phyloP scores from a whole-genome alignment of 371 early-diverging fungal species.

The Catenaria anguillulae region DNA sequence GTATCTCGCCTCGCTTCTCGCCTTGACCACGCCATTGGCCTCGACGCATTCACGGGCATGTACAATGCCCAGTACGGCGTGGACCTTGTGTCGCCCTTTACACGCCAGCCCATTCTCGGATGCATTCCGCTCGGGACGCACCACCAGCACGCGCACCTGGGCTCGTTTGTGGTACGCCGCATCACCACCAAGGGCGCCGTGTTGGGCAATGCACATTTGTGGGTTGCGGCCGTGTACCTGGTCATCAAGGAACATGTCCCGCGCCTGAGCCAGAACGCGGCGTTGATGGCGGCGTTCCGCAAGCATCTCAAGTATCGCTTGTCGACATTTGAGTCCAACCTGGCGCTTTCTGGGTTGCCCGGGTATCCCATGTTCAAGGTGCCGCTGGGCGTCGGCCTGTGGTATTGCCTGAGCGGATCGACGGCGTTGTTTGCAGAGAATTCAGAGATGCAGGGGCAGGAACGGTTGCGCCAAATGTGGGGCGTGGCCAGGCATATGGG shows the following conservation, averaged over 20 bases:
- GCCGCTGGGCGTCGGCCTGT: neutral
- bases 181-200: neutral
- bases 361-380: neutral
- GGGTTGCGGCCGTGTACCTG: neutral
- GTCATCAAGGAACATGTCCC: neutral
- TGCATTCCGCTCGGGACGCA: neutral
- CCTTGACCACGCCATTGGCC: neutral
- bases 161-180: neutral
- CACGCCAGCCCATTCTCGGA: neutral
- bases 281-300: neutral
- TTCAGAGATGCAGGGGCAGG: neutral
- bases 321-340: neutral
- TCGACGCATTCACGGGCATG: neutral
- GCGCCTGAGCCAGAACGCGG: neutral
- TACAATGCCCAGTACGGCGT: neutral
- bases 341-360: neutral
- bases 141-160: neutral
- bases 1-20: neutral
- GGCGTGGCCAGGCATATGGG: neutral
- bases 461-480: neutral
- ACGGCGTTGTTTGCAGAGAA: neutral
- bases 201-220: neutral
- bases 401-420: neutral
- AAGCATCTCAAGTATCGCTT: neutral
- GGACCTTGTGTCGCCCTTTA: neutral